phyloP scores from a whole-genome alignment of 169 alveolate species.

The Eimeria necatrix region DNA sequence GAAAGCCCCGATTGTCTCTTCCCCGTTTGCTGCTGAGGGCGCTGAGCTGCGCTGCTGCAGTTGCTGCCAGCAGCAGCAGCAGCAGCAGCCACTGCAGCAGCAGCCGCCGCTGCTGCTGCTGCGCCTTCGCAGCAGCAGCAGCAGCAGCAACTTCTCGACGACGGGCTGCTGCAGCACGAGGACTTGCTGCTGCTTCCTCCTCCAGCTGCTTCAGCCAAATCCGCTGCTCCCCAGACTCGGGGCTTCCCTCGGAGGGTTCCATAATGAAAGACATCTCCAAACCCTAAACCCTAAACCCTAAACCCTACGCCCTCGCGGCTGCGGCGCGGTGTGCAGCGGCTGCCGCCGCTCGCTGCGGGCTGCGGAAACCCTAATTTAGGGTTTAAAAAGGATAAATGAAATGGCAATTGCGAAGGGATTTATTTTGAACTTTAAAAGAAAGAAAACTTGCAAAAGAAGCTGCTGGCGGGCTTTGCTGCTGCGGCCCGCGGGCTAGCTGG shows the following conservation, averaged over 20 bases:
- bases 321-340: too few relatives aligned
- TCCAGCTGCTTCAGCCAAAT: not conserved
- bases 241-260: not conserved
- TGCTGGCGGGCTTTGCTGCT: too few relatives aligned
- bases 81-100: not conserved
- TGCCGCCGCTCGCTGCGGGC: too few relatives aligned
- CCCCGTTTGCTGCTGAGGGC: not conserved
- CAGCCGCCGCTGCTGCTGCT: not conserved
- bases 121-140: not conserved
- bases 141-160: not conserved
- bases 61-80: not conserved
- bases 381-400: too few relatives aligned
- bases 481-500: too few relatives aligned
- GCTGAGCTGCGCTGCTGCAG: not conserved
- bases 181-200: not conserved
- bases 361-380: too few relatives aligned
- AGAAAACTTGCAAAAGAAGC: too few relatives aligned
- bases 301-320: too few relatives aligned
- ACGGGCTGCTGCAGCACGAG: not conserved
- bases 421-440: too few relatives aligned
- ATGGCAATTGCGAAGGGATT: too few relatives aligned
- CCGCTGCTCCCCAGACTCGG: not conserved
- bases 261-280: conserved; percentile 15
- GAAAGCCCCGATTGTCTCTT: not conserved
- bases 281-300: too few relatives aligned